phyloP scores from a whole-genome alignment of 2,329 filamentous ascomycete species.

The Fusarium sterilihyphosum region DNA sequence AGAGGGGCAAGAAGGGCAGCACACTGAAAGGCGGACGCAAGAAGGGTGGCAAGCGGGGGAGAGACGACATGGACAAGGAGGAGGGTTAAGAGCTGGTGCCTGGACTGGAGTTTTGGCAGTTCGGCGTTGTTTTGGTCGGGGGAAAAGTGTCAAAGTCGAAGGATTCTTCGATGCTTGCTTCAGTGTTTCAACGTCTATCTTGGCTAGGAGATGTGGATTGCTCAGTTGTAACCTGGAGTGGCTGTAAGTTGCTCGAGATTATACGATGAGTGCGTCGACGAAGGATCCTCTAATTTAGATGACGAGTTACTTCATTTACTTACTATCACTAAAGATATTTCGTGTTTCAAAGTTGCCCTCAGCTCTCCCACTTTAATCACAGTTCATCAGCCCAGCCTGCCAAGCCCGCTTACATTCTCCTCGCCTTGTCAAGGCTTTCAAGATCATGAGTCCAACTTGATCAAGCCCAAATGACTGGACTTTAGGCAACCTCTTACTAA shows the following conservation, averaged over 20 bases:
- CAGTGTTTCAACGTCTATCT: not conserved
- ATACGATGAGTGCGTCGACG: not conserved
- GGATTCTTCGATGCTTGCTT: slow-evolving; percentile 5
- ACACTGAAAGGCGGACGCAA: slow-evolving; percentile 52
- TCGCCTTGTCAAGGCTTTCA: not conserved
- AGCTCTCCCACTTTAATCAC: slow-evolving; percentile 7
- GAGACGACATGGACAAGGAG: slow-evolving; percentile 78
- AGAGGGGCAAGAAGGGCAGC: slow-evolving; percentile 66
- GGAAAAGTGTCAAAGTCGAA: slow-evolving; percentile 21
- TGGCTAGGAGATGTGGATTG: not conserved
- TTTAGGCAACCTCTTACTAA: not conserved
- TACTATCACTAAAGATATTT: not conserved
- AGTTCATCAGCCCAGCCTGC: not conserved
- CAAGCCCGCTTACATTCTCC: slow-evolving; percentile 6
- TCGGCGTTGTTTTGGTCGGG: slow-evolving; percentile 26
- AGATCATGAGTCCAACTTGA: not conserved
- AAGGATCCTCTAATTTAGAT: slow-evolving; percentile 1
- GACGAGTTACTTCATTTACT: not conserved
- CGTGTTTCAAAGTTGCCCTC: slow-evolving; percentile 10
- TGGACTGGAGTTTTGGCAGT: slow-evolving; percentile 13
- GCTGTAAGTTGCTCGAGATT: not conserved
- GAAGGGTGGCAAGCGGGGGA: slow-evolving; percentile 54
- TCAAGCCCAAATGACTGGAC: not conserved
- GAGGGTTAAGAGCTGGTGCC: slow-evolving; percentile 64
- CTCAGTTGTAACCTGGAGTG: not conserved